phyloP scores from a whole-genome alignment of 2,329 filamentous ascomycete genomes.

The Colletotrichum incanum region DNA sequence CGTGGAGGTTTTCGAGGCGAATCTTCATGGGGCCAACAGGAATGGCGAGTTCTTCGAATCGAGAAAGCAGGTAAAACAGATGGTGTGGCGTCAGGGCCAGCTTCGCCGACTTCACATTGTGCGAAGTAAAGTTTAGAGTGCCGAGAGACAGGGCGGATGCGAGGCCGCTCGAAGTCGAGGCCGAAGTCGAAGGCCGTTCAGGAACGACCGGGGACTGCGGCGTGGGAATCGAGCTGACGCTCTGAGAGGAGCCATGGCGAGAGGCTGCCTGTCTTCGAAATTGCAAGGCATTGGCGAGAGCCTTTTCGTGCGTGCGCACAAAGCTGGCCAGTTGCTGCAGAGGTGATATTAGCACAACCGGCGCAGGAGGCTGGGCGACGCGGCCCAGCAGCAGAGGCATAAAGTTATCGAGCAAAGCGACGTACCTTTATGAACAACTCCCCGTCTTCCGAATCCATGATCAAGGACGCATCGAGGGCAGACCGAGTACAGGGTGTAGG shows the following conservation, averaged over 20 bases:
- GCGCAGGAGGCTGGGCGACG: not conserved
- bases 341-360: constrained; percentile 13
- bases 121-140: constrained; percentile 86
- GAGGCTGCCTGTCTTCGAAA: constrained; percentile 80
- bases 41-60: constrained; percentile 93
- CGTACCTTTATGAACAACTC: constrained; percentile 89
- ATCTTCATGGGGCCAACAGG: constrained; percentile 97
- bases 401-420: not conserved
- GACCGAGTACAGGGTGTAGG: constrained; percentile 36
- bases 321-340: constrained; percentile 92
- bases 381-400: not conserved
- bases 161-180: constrained; percentile 81
- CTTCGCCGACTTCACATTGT: constrained; percentile 89
- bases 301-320: constrained; percentile 97
- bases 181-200: constrained; percentile 75
- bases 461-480: constrained; percentile 67
- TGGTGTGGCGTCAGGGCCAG: constrained; percentile 95
- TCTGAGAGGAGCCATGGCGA: constrained; percentile 79
- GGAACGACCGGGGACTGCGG: constrained; percentile 69
- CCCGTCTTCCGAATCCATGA: constrained; percentile 92
- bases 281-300: constrained; percentile 94
- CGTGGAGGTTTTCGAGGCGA: constrained; percentile 93
- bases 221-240: constrained; percentile 71
- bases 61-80: constrained; percentile 94
- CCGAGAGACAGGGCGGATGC: constrained; percentile 91